Evolutionary conservation across 2,329 filamentous ascomycete species (phyloP).

Genomic region (Botrytis byssoidea): DNA sequence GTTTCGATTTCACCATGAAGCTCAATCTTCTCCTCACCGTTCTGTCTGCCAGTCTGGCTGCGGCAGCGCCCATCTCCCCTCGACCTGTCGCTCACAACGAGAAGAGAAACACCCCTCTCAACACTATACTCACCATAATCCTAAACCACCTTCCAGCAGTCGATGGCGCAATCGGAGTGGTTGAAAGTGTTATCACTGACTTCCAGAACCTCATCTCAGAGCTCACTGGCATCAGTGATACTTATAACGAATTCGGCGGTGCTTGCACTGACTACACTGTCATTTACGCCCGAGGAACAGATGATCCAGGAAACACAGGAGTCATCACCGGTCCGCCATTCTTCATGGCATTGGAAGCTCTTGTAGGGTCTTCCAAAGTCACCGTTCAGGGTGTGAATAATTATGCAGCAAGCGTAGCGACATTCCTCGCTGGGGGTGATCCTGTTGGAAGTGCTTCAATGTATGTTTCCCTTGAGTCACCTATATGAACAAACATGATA

Average conservation of each 20-base stretch:
- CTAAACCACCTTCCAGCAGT: constrained; percentile 32
- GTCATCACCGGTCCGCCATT: constrained; percentile 39
- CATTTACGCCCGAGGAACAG: constrained; percentile 50
- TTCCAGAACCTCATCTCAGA: constrained; percentile 30
- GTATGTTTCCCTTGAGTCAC: constrained; percentile 23
- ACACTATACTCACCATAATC: constrained; percentile 31
- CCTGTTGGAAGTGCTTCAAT: constrained; percentile 31
- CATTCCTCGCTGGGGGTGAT: constrained; percentile 34
- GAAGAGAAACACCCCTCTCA: constrained; percentile 29
- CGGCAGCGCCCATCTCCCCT: constrained; percentile 21
- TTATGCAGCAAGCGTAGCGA: constrained; percentile 37
- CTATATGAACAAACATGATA: neutral
- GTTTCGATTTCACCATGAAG: constrained; percentile 3
- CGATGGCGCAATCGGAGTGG: constrained; percentile 26
- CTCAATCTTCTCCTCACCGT: constrained; percentile 7
- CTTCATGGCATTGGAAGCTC: constrained; percentile 33
- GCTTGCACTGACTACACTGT: constrained; percentile 42
- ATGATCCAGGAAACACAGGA: constrained; percentile 49
- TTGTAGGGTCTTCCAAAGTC: constrained; percentile 26
- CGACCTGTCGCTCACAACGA: neutral
- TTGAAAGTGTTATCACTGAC: constrained; percentile 28
- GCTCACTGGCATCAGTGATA: constrained; percentile 30
- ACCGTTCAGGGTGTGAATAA: constrained; percentile 38
- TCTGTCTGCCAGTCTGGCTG: constrained; percentile 24
- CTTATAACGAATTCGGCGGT: constrained; percentile 33